Conservation (phyloP, 2,329 filamentous ascomycete species). For the Stachybotrys elegans region DNA sequence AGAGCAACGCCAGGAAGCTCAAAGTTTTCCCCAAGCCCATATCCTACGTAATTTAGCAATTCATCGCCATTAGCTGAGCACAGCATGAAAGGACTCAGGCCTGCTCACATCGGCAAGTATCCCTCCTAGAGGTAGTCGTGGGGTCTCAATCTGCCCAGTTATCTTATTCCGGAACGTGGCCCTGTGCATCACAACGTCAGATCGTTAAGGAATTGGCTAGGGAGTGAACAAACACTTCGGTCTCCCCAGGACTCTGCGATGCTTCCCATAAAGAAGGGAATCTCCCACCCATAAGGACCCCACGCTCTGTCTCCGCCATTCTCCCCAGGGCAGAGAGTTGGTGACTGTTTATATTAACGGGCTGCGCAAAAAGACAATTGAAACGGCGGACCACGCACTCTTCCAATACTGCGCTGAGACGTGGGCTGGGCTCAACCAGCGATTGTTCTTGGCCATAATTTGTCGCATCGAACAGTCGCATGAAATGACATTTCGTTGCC, state of each 20-base stretch:
- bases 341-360: slow-evolving; percentile 1
- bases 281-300: neutral
- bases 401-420: neutral
- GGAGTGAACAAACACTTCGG: neutral
- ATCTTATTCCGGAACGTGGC: slow-evolving; percentile 11
- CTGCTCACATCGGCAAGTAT: slow-evolving; percentile 26
- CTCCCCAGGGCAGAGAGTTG: slow-evolving; percentile 3
- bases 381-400: neutral
- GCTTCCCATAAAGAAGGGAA: slow-evolving; percentile 4
- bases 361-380: neutral
- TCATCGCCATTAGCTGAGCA: too few relatives aligned
- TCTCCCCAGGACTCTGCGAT: neutral
- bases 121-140: slow-evolving; percentile 16
- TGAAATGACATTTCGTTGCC: slow-evolving; percentile 1
- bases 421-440: neutral
- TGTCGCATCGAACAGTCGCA: neutral
- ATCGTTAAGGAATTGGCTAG: neutral
- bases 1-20: slow-evolving; percentile 19
- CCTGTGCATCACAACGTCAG: too few relatives aligned
- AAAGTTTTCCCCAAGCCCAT: slow-evolving; percentile 29
- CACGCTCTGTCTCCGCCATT: slow-evolving; percentile 6
- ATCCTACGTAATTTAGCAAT: slow-evolving; percentile 13
- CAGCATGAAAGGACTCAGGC: slow-evolving; percentile 1
- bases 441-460: neutral
- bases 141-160: slow-evolving; percentile 8